A percentile compares a stretch with the other conserved stretches of the same genome.
These are phyloP conservation scores for Penicillium robsamsonii DNA, from an alignment of 495 filamentous ascomycete genomes.

Conservation along the genomic window DNA sequence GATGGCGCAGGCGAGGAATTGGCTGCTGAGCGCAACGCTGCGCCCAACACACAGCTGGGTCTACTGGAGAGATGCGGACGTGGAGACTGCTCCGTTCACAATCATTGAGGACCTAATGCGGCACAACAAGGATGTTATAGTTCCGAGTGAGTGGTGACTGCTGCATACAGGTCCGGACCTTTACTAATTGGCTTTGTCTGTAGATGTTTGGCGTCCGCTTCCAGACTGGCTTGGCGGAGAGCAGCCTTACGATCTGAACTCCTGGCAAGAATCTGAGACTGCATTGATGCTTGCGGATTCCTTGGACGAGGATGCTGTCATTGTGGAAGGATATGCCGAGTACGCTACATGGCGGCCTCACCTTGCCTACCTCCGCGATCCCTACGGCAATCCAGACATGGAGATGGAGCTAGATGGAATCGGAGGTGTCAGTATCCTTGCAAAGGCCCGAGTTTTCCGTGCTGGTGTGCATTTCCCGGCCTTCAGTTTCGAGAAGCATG, in stretches of 20 bases:
- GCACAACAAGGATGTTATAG: conserved; percentile 98
- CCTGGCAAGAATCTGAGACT: conserved; percentile 99
- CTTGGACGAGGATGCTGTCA: conserved; percentile 96
- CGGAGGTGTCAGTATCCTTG: conserved; percentile 94
- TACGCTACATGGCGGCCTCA: conserved; percentile 99
- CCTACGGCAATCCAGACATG: conserved; percentile 97
- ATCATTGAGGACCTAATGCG: conserved; percentile 98
- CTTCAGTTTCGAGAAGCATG: conserved; percentile 98
- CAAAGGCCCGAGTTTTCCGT: conserved; percentile 92
- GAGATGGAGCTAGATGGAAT: conserved; percentile 99
- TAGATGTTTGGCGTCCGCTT: conserved; percentile 97
- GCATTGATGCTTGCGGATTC: conserved; percentile 91
- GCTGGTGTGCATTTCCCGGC: conserved; percentile 96
- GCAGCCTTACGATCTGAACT: conserved; percentile 98
- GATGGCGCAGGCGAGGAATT: conserved; percentile 98
- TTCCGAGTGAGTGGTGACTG: conserved; percentile 79
- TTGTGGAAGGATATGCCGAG: conserved; percentile 98
- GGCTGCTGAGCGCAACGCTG: conserved; percentile 90
- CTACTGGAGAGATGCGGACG: conserved; percentile 98
- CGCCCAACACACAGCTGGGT: conserved; percentile 98
- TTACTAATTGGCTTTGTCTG: conserved; percentile 9
- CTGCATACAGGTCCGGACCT: not conserved
- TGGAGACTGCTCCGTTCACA: conserved; percentile 92
- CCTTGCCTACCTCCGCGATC: conserved; percentile 94
- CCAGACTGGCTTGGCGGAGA: conserved; percentile 99